These are phyloP conservation scores for Pseudogymnoascus sp. DNA, from an alignment of 2,329 filamentous ascomycete genomes.

Conservation along the genomic window DNA sequence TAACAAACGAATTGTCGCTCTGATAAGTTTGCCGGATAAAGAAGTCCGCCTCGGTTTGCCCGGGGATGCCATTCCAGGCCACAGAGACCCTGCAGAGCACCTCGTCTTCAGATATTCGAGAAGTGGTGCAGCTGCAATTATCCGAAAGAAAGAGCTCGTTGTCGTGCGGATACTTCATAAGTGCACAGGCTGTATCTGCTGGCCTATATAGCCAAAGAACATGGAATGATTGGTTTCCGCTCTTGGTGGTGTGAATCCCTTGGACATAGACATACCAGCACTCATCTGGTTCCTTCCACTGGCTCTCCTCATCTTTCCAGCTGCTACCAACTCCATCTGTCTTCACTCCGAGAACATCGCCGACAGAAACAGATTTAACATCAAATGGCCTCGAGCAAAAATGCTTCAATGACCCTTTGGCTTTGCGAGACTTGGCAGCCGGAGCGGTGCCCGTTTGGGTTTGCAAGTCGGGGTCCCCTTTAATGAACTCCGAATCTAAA, in stretches of 20 bases:
- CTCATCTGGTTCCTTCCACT: conserved; percentile 36
- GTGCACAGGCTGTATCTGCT: conserved; percentile 59
- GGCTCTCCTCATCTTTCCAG: conserved; percentile 46
- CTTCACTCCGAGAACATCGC: conserved; percentile 41
- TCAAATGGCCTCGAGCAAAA: conserved; percentile 26
- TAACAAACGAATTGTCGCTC: conserved; percentile 52
- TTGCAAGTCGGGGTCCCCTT: background rate
- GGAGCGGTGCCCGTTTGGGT: background rate
- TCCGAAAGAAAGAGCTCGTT: conserved; percentile 73
- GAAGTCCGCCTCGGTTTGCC: conserved; percentile 30
- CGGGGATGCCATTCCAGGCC: conserved; percentile 46
- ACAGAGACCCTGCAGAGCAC: conserved; percentile 50
- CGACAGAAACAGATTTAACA: conserved; percentile 40
- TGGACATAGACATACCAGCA: conserved; percentile 68
- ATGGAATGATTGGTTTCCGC: conserved; percentile 41
- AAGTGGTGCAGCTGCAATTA: conserved; percentile 56
- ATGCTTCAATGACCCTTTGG: conserved; percentile 7
- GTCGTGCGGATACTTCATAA: conserved; percentile 57
- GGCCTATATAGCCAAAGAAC: conserved; percentile 69
- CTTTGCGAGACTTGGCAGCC: background rate
- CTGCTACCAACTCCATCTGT: conserved; percentile 38
- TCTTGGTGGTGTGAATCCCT: conserved; percentile 33
- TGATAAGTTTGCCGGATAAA: conserved; percentile 67
- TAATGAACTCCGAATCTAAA: background rate
- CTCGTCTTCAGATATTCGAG: conserved; percentile 44